Evolutionary conservation across 129 eudicot species (phyloP).

Genomic region (Glebionis coronaria): DNA sequence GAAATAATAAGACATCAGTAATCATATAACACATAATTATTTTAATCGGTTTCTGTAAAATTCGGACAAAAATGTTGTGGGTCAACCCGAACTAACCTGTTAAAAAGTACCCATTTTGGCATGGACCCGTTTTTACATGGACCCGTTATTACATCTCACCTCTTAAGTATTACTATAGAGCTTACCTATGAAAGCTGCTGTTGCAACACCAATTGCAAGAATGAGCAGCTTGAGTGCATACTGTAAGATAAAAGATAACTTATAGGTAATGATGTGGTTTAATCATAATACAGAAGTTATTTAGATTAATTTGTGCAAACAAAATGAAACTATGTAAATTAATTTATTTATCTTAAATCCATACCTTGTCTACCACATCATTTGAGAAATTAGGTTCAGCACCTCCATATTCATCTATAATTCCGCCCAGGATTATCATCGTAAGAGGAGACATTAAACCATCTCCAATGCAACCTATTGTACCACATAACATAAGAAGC

Average conservation of each 20-base stretch:
- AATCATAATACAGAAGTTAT: background rate
- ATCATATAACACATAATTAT: background rate
- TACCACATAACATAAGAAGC: conserved; percentile 62
- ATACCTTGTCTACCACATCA: conserved; percentile 55
- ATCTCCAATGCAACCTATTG: conserved; percentile 56
- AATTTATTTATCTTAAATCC: too few species aligned
- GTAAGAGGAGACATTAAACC: conserved; percentile 58
- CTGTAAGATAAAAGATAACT: conserved; percentile 27
- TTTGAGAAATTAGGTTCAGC: conserved; percentile 28
- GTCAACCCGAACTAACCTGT: background rate
- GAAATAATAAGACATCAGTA: background rate
- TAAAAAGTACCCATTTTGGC: too few species aligned
- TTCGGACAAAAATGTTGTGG: background rate
- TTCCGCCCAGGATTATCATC: conserved; percentile 45
- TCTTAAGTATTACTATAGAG: background rate
- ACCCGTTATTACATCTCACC: background rate
- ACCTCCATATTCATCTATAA: conserved; percentile 40
- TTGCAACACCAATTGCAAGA: conserved; percentile 55
- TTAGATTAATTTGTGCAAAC: background rate
- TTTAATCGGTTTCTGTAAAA: background rate
- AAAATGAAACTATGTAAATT: background rate
- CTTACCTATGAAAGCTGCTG: conserved; percentile 57
- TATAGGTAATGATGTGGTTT: background rate
- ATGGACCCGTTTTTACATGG: background rate
- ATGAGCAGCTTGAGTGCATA: conserved; percentile 51